Evolutionary conservation across 371 early-diverging fungal genomes (phyloP).

Genomic region (Mucor sp.): DNA sequence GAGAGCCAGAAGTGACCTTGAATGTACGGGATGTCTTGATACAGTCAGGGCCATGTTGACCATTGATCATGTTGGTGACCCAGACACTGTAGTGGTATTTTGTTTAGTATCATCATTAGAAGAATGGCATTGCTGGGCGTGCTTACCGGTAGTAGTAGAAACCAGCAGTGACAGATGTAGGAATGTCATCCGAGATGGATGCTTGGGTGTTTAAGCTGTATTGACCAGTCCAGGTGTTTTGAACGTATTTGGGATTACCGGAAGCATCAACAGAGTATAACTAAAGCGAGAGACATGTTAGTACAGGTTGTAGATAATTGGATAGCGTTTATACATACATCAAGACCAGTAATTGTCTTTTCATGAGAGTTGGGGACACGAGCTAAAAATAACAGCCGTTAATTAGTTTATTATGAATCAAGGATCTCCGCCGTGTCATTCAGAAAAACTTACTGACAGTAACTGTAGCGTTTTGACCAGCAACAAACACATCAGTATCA

Average conservation of each 20-base stretch:
- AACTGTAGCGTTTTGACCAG: slow-evolving; percentile 27
- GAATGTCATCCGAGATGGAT: slow-evolving; percentile 32
- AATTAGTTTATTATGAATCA: background rate
- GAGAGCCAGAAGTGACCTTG: slow-evolving; percentile 53
- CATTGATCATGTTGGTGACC: slow-evolving; percentile 36
- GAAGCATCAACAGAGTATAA: slow-evolving; percentile 32
- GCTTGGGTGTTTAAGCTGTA: slow-evolving; percentile 29
- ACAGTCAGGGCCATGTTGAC: slow-evolving; percentile 36
- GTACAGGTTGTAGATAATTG: background rate
- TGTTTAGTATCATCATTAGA: no score
- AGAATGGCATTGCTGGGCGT: background rate
- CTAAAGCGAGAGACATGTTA: slow-evolving; percentile 12
- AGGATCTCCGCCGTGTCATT: background rate
- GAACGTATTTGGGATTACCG: slow-evolving; percentile 24
- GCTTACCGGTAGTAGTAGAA: slow-evolving; percentile 32
- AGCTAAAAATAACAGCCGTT: slow-evolving; percentile 20
- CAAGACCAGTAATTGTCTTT: slow-evolving; percentile 37
- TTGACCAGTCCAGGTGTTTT: slow-evolving; percentile 29
- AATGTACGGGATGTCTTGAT: slow-evolving; percentile 50
- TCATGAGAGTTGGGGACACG: slow-evolving; percentile 20
- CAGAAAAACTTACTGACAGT: slow-evolving; percentile 34
- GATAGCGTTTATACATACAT: slow-evolving; percentile 15
- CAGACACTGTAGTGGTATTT: slow-evolving; percentile 25
- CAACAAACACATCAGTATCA: slow-evolving; percentile 12
- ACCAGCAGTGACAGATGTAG: slow-evolving; percentile 26